phyloP scores from a whole-genome alignment of 1,284 basidiomycete species.

The Golubevia pallescens region DNA sequence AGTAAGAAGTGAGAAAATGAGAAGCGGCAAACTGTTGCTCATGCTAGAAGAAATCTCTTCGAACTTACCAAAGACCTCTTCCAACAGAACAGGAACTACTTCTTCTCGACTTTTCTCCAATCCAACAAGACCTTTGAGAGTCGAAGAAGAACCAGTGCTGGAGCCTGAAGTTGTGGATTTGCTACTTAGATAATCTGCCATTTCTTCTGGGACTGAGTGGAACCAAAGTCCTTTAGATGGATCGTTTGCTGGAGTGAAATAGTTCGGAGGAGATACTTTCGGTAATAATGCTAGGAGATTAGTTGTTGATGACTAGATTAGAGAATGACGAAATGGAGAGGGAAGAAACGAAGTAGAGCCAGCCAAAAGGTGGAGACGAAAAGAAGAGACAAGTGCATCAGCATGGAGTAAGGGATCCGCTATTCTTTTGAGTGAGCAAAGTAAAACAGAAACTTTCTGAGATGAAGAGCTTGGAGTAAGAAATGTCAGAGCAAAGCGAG shows the following conservation, averaged over 20 bases:
- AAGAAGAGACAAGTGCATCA: constrained; percentile 12
- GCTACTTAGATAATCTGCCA: constrained; percentile 72
- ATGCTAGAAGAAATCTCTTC: background rate
- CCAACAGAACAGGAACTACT: constrained; percentile 43
- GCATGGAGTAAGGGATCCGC: background rate
- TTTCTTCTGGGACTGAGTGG: constrained; percentile 79
- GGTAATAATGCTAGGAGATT: constrained; percentile 49
- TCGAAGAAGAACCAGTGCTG: constrained; percentile 70
- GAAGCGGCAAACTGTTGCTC: no score
- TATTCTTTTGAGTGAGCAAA: constrained; percentile 3
- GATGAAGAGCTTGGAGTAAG: no score
- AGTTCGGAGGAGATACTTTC: constrained; percentile 67
- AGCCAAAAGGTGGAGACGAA: background rate
- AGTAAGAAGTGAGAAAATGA: background rate
- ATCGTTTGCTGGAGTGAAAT: constrained; percentile 86
- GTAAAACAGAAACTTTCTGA: background rate
- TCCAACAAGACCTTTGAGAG: constrained; percentile 24
- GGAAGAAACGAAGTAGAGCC: background rate
- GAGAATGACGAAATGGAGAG: no score
- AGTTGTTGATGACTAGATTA: constrained; percentile 18
- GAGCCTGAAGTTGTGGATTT: constrained; percentile 35
- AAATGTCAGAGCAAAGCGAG: no score
- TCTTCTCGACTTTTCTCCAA: constrained; percentile 1
- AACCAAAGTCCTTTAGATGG: constrained; percentile 83
- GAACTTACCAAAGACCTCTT: constrained; percentile 50